Percentiles rank a stretch among this genome's conserved stretches.
Conservation (phyloP, 768 basidiomycete genomes). For the Russula sp. region DNA sequence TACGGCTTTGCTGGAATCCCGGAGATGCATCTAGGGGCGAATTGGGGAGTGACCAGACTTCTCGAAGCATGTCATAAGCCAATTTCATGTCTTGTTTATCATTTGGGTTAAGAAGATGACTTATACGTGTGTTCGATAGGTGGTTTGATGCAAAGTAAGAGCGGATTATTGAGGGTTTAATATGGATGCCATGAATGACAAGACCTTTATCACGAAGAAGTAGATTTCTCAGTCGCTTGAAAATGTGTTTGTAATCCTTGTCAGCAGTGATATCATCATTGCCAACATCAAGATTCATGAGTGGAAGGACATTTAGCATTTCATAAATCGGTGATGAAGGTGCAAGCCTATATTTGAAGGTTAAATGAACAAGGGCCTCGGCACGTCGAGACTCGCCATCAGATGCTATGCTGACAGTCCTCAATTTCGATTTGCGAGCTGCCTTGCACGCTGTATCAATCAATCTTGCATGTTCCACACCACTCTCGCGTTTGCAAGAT, state of each 20-base stretch:
- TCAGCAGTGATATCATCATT: not conserved
- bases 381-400: not conserved
- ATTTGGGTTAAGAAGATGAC: too few relatives aligned
- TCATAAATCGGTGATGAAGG: not conserved
- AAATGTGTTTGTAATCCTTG: conserved; percentile 2
- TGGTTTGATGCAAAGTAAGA: too few relatives aligned
- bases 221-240: not conserved
- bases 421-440: not conserved
- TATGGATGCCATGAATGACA: too few relatives aligned
- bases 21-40: too few relatives aligned
- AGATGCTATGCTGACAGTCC: not conserved
- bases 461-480: not conserved
- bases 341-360: not conserved
- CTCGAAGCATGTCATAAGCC: too few relatives aligned
- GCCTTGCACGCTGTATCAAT: not conserved
- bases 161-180: too few relatives aligned
- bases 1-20: too few relatives aligned
- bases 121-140: too few relatives aligned
- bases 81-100: too few relatives aligned
- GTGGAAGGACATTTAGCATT: not conserved
- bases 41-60: too few relatives aligned
- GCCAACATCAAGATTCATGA: not conserved
- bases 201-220: not conserved
- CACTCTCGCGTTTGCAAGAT: not conserved
- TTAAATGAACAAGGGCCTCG: not conserved